A percentile compares a stretch with the other conserved stretches of the same genome.
Conservation (phyloP, 129 eudicot genomes). For the Escallonia herrerae region DNA sequence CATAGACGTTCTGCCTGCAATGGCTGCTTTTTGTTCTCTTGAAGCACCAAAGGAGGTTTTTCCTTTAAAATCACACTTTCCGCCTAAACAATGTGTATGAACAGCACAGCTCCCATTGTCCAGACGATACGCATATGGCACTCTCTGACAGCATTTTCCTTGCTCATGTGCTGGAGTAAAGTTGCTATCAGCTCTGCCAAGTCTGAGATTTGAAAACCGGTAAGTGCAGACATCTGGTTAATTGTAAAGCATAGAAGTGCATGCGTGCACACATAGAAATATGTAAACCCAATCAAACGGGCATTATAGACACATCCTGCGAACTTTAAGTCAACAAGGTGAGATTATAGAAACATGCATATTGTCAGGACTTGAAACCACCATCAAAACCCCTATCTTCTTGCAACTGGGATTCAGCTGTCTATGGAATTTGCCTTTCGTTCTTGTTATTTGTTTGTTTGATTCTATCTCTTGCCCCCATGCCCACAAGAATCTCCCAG, state of each 20-base stretch:
- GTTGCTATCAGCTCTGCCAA: slow-evolving; percentile 26
- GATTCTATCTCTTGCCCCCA: too few relatives aligned
- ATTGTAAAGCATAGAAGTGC: too few relatives aligned
- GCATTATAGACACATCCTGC: not conserved
- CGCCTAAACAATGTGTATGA: slow-evolving; percentile 12
- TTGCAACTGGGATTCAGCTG: too few relatives aligned
- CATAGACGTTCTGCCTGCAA: slow-evolving; percentile 10
- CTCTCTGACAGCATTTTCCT: slow-evolving; percentile 29
- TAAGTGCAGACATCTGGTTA: not conserved
- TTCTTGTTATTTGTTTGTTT: too few relatives aligned
- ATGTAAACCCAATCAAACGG: not conserved
- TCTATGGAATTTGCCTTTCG: too few relatives aligned
- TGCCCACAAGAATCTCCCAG: too few relatives aligned
- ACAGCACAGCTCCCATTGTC: slow-evolving; percentile 30
- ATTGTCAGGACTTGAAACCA: too few relatives aligned
- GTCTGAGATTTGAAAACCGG: slow-evolving; percentile 16
- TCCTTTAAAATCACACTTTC: slow-evolving; percentile 19
- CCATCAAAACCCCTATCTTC: too few relatives aligned
- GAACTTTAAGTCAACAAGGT: not conserved
- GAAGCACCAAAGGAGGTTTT: slow-evolving; percentile 11
- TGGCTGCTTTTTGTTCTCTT: slow-evolving; percentile 23
- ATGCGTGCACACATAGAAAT: not conserved
- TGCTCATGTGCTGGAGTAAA: slow-evolving; percentile 12
- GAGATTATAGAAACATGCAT: too few relatives aligned
- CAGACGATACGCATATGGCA: slow-evolving; percentile 26